These are phyloP conservation scores for Sungouiella blattae DNA, from an alignment of 805 yeast species.

Conservation along the genomic window DNA sequence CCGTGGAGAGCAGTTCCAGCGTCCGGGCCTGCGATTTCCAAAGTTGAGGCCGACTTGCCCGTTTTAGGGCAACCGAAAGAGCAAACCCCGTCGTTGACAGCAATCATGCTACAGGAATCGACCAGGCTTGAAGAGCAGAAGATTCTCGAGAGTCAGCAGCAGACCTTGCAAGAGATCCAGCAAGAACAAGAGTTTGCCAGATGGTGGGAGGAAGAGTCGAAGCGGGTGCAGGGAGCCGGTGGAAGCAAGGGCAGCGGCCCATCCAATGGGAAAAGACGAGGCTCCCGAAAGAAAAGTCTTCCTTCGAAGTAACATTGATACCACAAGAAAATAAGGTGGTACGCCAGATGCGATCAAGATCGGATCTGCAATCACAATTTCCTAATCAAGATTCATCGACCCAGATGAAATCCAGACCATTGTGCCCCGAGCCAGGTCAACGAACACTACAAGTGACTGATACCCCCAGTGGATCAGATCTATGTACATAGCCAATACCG, in stretches of 20 bases:
- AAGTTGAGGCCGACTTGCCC: conserved; percentile 14
- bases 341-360: too few relatives aligned
- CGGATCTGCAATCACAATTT: too few relatives aligned
- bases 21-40: neutral
- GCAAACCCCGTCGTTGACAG: conserved; percentile 26
- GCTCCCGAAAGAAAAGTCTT: neutral
- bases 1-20: conserved; percentile 3
- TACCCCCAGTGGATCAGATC: too few relatives aligned
- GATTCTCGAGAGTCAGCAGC: conserved; percentile 25
- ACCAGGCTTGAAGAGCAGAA: conserved; percentile 25
- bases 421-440: too few relatives aligned
- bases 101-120: conserved; percentile 47
- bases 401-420: too few relatives aligned
- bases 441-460: too few relatives aligned
- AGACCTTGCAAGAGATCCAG: conserved; percentile 64
- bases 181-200: conserved; percentile 79
- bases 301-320: neutral
- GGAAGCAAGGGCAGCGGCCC: conserved; percentile 7
- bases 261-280: too few relatives aligned
- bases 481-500: too few relatives aligned
- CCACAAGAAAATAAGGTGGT: too few relatives aligned
- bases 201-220: conserved; percentile 86
- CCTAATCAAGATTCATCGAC: too few relatives aligned
- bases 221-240: conserved; percentile 47
- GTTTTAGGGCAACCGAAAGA: conserved; percentile 14